Percentiles rank a stretch among this genome's conserved stretches.
Evolutionary conservation across 495 filamentous ascomycete species (phyloP).

Genomic region (Oidiodendron maius): DNA sequence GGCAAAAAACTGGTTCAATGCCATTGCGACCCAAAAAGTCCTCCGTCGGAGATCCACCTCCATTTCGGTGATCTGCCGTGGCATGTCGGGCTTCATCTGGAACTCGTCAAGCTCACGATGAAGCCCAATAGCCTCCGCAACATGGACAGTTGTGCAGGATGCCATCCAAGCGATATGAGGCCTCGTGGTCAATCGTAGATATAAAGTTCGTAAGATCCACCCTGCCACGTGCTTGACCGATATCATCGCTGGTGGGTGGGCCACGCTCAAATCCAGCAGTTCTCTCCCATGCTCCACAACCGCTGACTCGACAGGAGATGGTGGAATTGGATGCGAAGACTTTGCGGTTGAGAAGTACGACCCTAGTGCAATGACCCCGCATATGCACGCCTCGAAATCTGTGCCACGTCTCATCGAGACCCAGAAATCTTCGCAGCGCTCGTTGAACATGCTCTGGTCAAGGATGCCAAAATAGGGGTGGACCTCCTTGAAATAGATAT

Average conservation of each 20-base stretch:
- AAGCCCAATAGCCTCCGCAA: conserved; percentile 43
- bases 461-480: conserved; percentile 44
- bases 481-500: conserved; percentile 42
- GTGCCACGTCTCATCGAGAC: not conserved
- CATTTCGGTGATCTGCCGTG: conserved; percentile 32
- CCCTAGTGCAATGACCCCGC: conserved; percentile 43
- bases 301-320: conserved; percentile 1
- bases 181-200: conserved; percentile 44
- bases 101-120: conserved; percentile 29
- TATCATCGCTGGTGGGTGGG: conserved; percentile 2
- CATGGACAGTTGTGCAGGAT: conserved; percentile 46
- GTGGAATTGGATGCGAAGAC: not conserved
- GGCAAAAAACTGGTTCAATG: conserved; percentile 46
- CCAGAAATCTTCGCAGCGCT: conserved; percentile 31
- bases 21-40: conserved; percentile 25
- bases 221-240: conserved; percentile 33
- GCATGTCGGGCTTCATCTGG: conserved; percentile 24
- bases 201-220: conserved; percentile 46
- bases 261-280: conserved; percentile 6
- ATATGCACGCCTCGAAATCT: conserved; percentile 37
- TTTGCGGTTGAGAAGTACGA: conserved; percentile 36
- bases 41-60: conserved; percentile 23
- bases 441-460: conserved; percentile 26
- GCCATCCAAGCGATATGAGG: conserved; percentile 52
- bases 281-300: conserved; percentile 8